phyloP scores from a whole-genome alignment of 1,284 basidiomycete genomes.

The Trametes sp. region DNA sequence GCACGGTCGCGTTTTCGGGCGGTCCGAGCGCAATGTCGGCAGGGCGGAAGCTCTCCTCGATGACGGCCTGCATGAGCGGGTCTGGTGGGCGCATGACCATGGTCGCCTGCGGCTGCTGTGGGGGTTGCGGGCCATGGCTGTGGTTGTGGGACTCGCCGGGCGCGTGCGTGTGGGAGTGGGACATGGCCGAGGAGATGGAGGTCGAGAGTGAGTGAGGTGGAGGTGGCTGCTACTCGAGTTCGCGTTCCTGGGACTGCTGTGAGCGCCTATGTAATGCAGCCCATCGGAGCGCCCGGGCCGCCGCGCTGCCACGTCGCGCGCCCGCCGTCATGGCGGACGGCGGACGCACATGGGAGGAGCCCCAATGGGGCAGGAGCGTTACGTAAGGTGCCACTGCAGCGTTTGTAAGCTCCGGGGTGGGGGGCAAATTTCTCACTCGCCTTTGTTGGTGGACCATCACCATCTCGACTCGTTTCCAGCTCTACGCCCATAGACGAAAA shows the following conservation, averaged over 20 bases:
- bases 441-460: slow-evolving; percentile 48
- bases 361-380: slow-evolving; percentile 18
- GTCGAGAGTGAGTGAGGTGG: slow-evolving; percentile 1
- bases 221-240: not conserved
- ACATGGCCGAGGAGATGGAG: slow-evolving; percentile 32
- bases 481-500: slow-evolving; percentile 44
- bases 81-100: slow-evolving; percentile 61
- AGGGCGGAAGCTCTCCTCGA: slow-evolving; percentile 75
- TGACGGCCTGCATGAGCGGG: slow-evolving; percentile 74
- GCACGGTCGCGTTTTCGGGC: slow-evolving; percentile 57
- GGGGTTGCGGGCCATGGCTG: slow-evolving; percentile 43
- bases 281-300: slow-evolving; percentile 1
- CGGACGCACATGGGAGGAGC: slow-evolving; percentile 1
- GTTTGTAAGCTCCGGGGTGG: slow-evolving; percentile 37
- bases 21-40: slow-evolving; percentile 63
- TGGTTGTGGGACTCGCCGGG: slow-evolving; percentile 46
- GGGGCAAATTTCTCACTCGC: slow-evolving; percentile 42
- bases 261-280: slow-evolving; percentile 8
- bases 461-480: slow-evolving; percentile 38
- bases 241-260: slow-evolving; percentile 18
- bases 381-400: slow-evolving; percentile 25
- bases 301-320: slow-evolving; percentile 31
- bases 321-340: too few relatives aligned
- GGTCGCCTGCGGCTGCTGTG: slow-evolving; percentile 48
- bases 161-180: slow-evolving; percentile 44